Evolutionary conservation across 805 yeast genomes (phyloP), one percentile per base, ranked within the genome.

Genomic region (Kurtzmaniella cleridarum): DNA sequence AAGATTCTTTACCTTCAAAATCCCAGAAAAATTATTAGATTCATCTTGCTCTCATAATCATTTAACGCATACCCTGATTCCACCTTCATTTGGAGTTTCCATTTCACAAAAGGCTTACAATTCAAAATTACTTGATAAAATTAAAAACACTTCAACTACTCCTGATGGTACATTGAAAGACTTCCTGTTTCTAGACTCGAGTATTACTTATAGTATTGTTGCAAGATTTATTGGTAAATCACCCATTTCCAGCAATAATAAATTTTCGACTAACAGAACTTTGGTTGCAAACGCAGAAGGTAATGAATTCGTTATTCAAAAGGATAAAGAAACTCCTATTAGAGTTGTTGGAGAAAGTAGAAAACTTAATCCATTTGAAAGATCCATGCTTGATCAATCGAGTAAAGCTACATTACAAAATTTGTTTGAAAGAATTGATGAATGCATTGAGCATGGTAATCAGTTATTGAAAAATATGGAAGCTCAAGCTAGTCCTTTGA

Each of bases 1-100:
- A 47, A 50, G 72, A 12, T 64, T 61, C 40, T 68, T 68, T 50
- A 66, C 69, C 2, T 68, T 68, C 49, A 62, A 60, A 40, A 56
- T 67, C 36, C 73, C 73, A 1, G 48, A 49, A 11, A 49, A 49
- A 12, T 45, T 67, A 18, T 51, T 68, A 42, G 73, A 68, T 44
- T 50, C 62, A 1, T 63, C 63, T 45, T 66, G 72, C 41, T 60
- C 53, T 30, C 65, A 64, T 40, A 50, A 50, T 38, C 45, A 60
- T 30, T 40, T 51, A 3, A 47, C 47, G 23, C 73, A 67, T 43
- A 55, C 60, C 11, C 51, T 53, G 26, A 43, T 66, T 29, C 70
- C 69, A 0, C 72, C 73, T 1, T 48, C 68, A 5, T 41, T 58
- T 44, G 72, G 64, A 2, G 18, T 44, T 9, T 40, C 55, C 15